Percentiles rank a stretch among this genome's conserved stretches.
Conservation (phyloP, 1,284 basidiomycete genomes). For the Cryptococcus hybrid region DNA sequence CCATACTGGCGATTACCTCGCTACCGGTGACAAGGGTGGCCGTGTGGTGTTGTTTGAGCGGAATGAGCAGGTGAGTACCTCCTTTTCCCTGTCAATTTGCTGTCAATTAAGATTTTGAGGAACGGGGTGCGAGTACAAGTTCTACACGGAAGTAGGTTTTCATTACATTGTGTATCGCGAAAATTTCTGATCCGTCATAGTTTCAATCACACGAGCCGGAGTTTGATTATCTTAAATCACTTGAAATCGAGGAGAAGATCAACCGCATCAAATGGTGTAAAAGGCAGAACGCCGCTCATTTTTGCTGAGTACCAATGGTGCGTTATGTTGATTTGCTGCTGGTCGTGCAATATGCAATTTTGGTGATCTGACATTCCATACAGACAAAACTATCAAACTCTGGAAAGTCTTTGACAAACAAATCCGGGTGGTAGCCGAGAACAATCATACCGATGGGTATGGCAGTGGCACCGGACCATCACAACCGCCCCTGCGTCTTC, state of each 20-base stretch:
- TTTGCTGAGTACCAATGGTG: conserved; percentile 93
- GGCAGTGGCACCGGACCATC: conserved; percentile 57
- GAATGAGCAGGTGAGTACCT: conserved; percentile 81
- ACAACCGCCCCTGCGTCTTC: conserved; percentile 66
- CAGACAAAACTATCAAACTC: conserved; percentile 99
- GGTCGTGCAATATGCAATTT: not conserved
- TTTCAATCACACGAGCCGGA: conserved; percentile 64
- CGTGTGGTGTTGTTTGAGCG: conserved; percentile 98
- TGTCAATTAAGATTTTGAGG: conserved; percentile 55
- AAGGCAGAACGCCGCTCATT: conserved; percentile 96
- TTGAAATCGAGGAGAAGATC: conserved; percentile 99
- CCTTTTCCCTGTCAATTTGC: not conserved
- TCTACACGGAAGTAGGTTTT: conserved; percentile 78
- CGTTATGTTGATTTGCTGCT: conserved; percentile 25
- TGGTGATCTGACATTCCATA: not conserved
- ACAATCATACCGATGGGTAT: conserved; percentile 84
- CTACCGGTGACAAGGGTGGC: conserved; percentile 98
- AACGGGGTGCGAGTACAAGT: conserved; percentile 99
- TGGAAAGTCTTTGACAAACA: conserved; percentile 99
- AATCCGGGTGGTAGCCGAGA: conserved; percentile 92
- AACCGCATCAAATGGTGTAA: conserved; percentile 99
- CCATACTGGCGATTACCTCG: conserved; percentile 98
- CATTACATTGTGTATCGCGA: not conserved
- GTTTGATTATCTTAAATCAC: conserved; percentile 99
- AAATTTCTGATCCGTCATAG: not conserved